Evolutionary conservation across 257 asterid species (phyloP), one percentile per base, ranked within the genome.

Genomic region (Solanum etuberosum): DNA sequence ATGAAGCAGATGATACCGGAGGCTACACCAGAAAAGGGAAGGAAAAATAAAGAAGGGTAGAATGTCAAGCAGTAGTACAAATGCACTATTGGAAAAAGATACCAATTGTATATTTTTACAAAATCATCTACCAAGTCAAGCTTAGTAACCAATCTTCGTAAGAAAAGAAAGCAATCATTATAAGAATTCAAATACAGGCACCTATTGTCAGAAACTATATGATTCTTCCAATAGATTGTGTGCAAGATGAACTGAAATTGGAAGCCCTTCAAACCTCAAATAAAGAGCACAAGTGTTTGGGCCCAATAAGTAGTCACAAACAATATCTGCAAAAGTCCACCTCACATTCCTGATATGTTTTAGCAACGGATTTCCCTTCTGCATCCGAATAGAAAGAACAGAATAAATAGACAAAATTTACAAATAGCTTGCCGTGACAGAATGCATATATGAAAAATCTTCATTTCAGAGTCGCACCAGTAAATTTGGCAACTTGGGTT

Each of bases 331-430:
- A 85, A 95, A 97, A 78, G 91, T 94, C 98, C 99, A 97, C 88
- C 97, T 92, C 63, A 93, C 98, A 65, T 97, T 97, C 91, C 99
- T 92, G 88, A 97, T 94, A 89, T 97, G 98, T 91, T 97, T 97
- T 80, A 97, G 96, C 90, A 95, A 90, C 51, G 99, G 98, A 91
- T 97, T 97, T 51, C 99, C 99, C 90, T 94, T 97, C 99, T 97
- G 97, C 95, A 94, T 35, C 37, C 42, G 59, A 74, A 23, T 23
- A 40, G 29, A 77, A 87, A 70, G 13, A 20, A 40, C 61, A 46
- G n/a, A 76, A 32, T 27, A 90, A 48, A 37, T 38, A 25, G 68
- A 46, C 40, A 65, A 38, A 70, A 37, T n/a, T 71, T 31, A 32
- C 51, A 48, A 71, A 40, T 18, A 71, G 32, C 25, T 16, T 67